Conservation (phyloP, 176 grass and related monocot species). For the Aegilops longissima region DNA sequence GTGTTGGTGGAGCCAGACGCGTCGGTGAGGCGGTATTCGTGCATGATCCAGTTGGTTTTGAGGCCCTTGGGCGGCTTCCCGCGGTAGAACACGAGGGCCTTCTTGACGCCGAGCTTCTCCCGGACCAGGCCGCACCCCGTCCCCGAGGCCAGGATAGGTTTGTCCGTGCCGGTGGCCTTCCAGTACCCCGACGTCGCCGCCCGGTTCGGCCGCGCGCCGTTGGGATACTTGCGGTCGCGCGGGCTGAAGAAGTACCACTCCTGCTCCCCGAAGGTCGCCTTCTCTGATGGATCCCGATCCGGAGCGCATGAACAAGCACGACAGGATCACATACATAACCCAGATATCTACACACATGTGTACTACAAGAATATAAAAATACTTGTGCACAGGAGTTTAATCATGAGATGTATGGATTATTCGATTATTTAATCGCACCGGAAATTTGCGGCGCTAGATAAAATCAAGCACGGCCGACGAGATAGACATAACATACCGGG, state of each 20-base stretch:
- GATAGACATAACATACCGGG: conserved; percentile 45
- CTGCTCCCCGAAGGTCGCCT: conserved; percentile 78
- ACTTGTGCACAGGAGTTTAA: not conserved
- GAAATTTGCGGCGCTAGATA: not conserved
- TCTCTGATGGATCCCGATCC: conserved; percentile 42
- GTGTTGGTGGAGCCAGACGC: not conserved
- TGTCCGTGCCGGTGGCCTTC: conserved; percentile 97
- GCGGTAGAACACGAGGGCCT: conserved; percentile 91
- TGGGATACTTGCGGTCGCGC: conserved; percentile 90
- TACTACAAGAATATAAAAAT: not conserved
- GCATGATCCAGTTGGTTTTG: conserved; percentile 98
- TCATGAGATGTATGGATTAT: not conserved
- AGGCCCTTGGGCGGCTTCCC: conserved; percentile 82
- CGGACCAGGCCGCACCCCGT: conserved; percentile 20
- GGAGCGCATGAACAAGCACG: not conserved
- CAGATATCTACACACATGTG: not conserved
- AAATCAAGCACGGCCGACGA: not conserved
- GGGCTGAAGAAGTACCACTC: conserved; percentile 99
- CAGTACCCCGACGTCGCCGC: conserved; percentile 94
- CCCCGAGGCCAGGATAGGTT: conserved; percentile 59
- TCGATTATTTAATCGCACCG: not conserved
- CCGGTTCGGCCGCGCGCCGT: conserved; percentile 80
- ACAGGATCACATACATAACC: not conserved
- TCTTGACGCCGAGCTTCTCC: conserved; percentile 89
- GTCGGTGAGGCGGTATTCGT: conserved; percentile 78